Base-by-base conservation (phyloP, 2,329 filamentous ascomycete species). In the Grosmannia penicillata region DNA sequence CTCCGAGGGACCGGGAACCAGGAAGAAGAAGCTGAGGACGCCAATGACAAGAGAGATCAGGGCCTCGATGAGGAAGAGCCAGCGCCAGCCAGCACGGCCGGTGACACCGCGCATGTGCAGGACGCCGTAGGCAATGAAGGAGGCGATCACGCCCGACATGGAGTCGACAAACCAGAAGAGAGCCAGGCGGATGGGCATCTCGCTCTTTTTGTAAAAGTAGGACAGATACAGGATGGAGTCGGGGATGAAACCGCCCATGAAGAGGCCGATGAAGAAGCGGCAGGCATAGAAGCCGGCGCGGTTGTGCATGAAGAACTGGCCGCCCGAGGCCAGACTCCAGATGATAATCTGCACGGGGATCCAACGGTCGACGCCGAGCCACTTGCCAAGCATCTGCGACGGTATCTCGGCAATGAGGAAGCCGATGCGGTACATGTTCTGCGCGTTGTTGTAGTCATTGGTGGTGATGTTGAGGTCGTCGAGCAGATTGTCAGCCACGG, bases 161-260 rank as follows among this genome's bases (percentile, higher is more conserved):
- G 54, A 65, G 21, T 66, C 54, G 3, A 62, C 65, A 1, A 61
- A 62, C 80, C 79, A 85, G 55, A 84, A 84, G 49, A 66, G 76
- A 31, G 74, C 73, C 9, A 85, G 61, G 0, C 81, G 70, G 24
- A 71, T 65, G 0, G 78, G 75, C 1, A 85, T 58, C 51, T 85
- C 80, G 37, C 63, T 65, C 1, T 71, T 72, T 4, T 70, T 83
- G 59, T 82, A 85, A 56, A 79, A 85, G 54, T 84, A 84, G 2
- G 72, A 75, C 1, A 80, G 62, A 52, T 80, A 82, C 2, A 79
- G 60, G 36, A 80, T 71, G 10, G 67, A 69, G 32, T 66, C 69
- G 2, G 70, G 70, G 37, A 75, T 73, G 46, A 73, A 75, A 4
- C 70, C 70, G 18, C 38, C 38, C 11, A 11, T 25, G 14, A 27